Evolutionary conservation across 345 rosid genomes (phyloP).

Genomic region (Linum trigynum): DNA sequence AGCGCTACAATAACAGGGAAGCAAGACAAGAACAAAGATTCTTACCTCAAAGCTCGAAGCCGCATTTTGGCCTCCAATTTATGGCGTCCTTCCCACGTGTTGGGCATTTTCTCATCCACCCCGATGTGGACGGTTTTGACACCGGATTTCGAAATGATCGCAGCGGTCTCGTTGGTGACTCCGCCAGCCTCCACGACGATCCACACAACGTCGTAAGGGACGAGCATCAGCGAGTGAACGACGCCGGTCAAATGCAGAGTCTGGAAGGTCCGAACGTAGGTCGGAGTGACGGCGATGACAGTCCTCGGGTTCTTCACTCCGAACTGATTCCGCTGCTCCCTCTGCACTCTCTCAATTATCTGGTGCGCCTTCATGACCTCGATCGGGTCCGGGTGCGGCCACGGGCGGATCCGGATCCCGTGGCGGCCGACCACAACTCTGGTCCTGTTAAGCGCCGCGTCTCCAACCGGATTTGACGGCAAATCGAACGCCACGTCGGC

Average conservation of each 20-base stretch:
- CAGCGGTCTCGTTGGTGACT: slow-evolving; percentile 62
- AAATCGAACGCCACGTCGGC: slow-evolving; percentile 14
- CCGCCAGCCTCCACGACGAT: slow-evolving; percentile 96
- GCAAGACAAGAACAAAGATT: background rate
- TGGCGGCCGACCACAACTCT: slow-evolving; percentile 91
- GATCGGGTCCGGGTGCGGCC: slow-evolving; percentile 91
- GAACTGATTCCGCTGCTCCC: slow-evolving; percentile 68
- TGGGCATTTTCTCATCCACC: slow-evolving; percentile 55
- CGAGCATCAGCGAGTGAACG: slow-evolving; percentile 85
- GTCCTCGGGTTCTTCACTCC: slow-evolving; percentile 58
- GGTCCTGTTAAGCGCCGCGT: slow-evolving; percentile 29
- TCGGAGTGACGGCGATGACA: slow-evolving; percentile 76
- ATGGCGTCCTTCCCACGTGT: slow-evolving; percentile 65
- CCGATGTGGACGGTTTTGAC: slow-evolving; percentile 59
- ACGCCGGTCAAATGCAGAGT: slow-evolving; percentile 83
- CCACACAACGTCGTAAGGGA: slow-evolving; percentile 84
- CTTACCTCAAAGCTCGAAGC: slow-evolving; percentile 64
- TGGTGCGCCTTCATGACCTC: slow-evolving; percentile 92
- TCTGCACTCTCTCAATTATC: slow-evolving; percentile 83
- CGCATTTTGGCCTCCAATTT: slow-evolving; percentile 75
- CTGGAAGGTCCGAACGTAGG: slow-evolving; percentile 91
- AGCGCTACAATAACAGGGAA: background rate
- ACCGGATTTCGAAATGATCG: slow-evolving; percentile 54
- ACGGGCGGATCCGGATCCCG: slow-evolving; percentile 99
- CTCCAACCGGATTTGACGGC: slow-evolving; percentile 7